Evolutionary conservation across 1,139 yeast genomes (phyloP).

Genomic region (Magnusiomyces ingens): DNA sequence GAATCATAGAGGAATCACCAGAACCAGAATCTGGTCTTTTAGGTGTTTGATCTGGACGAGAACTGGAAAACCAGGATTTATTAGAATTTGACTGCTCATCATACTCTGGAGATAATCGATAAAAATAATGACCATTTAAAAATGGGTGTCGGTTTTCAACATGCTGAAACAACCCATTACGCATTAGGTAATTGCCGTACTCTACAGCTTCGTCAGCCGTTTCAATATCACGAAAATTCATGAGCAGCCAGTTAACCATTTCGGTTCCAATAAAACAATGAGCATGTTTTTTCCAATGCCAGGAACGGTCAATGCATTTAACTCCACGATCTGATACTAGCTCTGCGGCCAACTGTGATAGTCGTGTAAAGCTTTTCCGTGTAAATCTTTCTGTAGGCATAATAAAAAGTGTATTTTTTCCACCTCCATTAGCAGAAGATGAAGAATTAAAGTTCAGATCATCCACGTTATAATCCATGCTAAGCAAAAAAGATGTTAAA

Average conservation of each 20-base stretch:
- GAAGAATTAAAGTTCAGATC: constrained; percentile 36
- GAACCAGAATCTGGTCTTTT: not conserved
- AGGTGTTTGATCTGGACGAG: constrained; percentile 1
- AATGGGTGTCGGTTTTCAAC: constrained; percentile 80
- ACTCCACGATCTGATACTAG: constrained; percentile 56
- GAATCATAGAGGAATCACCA: not conserved
- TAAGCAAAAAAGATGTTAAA: constrained; percentile 52
- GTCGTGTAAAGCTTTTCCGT: constrained; percentile 32
- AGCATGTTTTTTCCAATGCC: constrained; percentile 82
- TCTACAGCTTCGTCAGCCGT: constrained; percentile 75
- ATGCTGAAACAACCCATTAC: constrained; percentile 63
- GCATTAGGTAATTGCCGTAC: constrained; percentile 74
- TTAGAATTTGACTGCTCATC: constrained; percentile 18
- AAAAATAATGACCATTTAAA: constrained; percentile 88
- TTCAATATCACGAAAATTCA: constrained; percentile 69
- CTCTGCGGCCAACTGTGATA: constrained; percentile 53
- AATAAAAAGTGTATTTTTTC: constrained; percentile 35
- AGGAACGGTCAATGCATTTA: constrained; percentile 65
- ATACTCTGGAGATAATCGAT: constrained; percentile 59
- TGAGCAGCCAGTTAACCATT: constrained; percentile 76
- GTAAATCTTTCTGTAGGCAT: constrained; percentile 35
- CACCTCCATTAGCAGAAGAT: constrained; percentile 18
- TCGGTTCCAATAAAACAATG: constrained; percentile 83
- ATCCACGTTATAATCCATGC: too few relatives aligned
- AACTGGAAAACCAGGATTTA: constrained; percentile 6